These are phyloP conservation scores for Gyromitra esculenta DNA, from an alignment of 2,329 filamentous ascomycete species.

Conservation along the genomic window DNA sequence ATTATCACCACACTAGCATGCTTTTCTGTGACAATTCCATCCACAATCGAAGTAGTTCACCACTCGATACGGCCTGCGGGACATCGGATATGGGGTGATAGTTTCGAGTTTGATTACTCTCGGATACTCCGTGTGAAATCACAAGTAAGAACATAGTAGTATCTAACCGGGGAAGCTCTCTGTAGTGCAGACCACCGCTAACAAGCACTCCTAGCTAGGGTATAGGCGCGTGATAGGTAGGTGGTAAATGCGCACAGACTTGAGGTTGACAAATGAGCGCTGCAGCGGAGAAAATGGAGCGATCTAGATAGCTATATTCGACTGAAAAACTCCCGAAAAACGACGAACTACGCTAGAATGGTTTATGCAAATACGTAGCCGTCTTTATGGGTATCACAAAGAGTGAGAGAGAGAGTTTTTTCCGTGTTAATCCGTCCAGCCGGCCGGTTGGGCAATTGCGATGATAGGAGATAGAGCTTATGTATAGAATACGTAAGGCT, in stretches of 20 bases:
- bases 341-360: too few relatives aligned
- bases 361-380: too few relatives aligned
- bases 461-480: not conserved
- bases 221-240: slow-evolving; percentile 11
- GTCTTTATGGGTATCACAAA: too few relatives aligned
- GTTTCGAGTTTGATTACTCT: slow-evolving; percentile 15
- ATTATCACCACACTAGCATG: not conserved
- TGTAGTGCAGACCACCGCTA: not conserved
- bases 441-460: too few relatives aligned
- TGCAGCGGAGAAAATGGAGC: too few relatives aligned
- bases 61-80: slow-evolving; percentile 2
- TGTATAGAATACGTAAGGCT: not conserved
- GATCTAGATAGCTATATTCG: too few relatives aligned
- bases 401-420: too few relatives aligned
- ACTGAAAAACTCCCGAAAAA: too few relatives aligned
- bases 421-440: too few relatives aligned
- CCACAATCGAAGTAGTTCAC: slow-evolving; percentile 6
- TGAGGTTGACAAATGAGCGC: too few relatives aligned
- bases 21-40: not conserved
- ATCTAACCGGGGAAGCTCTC: slow-evolving; percentile 15
- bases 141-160: not conserved
- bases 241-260: not conserved
- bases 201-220: not conserved
- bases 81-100: not conserved
- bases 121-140: not conserved